Evolutionary conservation across 306 rosid genomes (phyloP), one percentile per base, ranked within the genome.

Genomic region (Cucumis hystrix): DNA sequence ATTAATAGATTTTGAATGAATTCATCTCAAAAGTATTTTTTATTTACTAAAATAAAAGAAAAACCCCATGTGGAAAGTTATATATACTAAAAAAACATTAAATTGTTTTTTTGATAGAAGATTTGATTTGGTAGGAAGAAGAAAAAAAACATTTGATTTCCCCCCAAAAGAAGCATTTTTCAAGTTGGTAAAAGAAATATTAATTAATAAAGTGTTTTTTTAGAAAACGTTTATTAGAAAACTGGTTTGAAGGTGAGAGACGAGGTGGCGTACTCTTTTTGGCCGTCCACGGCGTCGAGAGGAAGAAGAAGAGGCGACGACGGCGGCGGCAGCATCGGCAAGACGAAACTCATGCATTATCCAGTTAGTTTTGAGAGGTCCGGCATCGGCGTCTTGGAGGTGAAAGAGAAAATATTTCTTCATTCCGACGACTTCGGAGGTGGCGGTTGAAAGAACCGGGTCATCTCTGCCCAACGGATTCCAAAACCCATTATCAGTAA

Each of bases 321-420:
- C 45, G 6, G 87, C 78, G 23, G 89, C 64, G 28, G 81, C 67
- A 23, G 83, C 81, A 64, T 89, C 93, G 12, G 84, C 52, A 25
- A 94, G 87, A 75, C 90, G 88, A 83, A 85, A 94, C 82, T 94
- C 97, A 62, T 94, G 96, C 98, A 94, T 91, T 79, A 82, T 83
- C 98, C 98, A 94, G 74, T 87, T 89, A 47, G 98, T 94, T 87
- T 82, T 89, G 57, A 52, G n/a, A 6, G 57, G 57, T 15, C n/a
- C 57, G 57, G 57, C 20, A 8, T 7, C 20, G 84, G 79, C 74
- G 9, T 92, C 89, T 45, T 96, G 97, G 0, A 88, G 15, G 80
- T 83, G 80, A 47, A 95, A 95, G 2, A 83, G 85, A 55, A 87
- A 88, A 61, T 83, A 84, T 81, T 87, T 92, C 85, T 95, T 95